phyloP scores from a whole-genome alignment of 257 asterid species.

The Hygrophila difformis region DNA sequence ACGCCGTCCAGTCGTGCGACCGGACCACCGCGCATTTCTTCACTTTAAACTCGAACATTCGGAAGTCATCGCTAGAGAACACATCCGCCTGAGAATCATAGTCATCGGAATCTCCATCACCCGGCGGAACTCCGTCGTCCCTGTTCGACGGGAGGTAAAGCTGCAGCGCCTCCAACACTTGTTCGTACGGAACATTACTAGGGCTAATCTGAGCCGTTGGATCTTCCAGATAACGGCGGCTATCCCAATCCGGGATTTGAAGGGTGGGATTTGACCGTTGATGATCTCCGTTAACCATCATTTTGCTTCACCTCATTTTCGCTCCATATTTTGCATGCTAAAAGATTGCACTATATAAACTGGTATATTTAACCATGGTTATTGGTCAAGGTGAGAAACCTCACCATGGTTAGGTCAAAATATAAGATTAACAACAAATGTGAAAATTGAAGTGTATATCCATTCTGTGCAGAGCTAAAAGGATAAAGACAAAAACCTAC shows the following conservation, averaged over 20 bases:
- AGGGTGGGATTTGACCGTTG: slow-evolving; percentile 50
- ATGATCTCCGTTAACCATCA: slow-evolving; percentile 37
- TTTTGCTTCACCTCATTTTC: slow-evolving; percentile 11
- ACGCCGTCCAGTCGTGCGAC: slow-evolving; percentile 93
- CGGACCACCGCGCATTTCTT: slow-evolving; percentile 56
- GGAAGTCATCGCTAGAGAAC: slow-evolving; percentile 74
- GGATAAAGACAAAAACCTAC: no score
- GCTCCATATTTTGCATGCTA: slow-evolving; percentile 13
- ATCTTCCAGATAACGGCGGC: slow-evolving; percentile 22
- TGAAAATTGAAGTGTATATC: no score
- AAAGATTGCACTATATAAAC: slow-evolving; percentile 36
- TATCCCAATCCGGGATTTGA: slow-evolving; percentile 60
- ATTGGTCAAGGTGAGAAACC: neutral
- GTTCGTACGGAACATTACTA: neutral
- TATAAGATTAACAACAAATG: no score
- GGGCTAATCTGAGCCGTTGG: slow-evolving; percentile 34
- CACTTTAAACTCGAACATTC: slow-evolving; percentile 84
- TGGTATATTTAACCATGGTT: slow-evolving; percentile 33
- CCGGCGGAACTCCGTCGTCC: slow-evolving; percentile 24
- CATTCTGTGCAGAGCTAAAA: no score
- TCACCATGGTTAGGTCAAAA: slow-evolving; percentile 35
- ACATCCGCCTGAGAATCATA: slow-evolving; percentile 63
- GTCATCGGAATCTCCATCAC: slow-evolving; percentile 25
- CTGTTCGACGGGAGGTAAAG: slow-evolving; percentile 56
- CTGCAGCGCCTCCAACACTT: slow-evolving; percentile 41